A percentile compares a stretch with the other conserved stretches of the same genome.
Conservation (phyloP, 768 basidiomycete species). For the Termitomyces eurrhizus region DNA sequence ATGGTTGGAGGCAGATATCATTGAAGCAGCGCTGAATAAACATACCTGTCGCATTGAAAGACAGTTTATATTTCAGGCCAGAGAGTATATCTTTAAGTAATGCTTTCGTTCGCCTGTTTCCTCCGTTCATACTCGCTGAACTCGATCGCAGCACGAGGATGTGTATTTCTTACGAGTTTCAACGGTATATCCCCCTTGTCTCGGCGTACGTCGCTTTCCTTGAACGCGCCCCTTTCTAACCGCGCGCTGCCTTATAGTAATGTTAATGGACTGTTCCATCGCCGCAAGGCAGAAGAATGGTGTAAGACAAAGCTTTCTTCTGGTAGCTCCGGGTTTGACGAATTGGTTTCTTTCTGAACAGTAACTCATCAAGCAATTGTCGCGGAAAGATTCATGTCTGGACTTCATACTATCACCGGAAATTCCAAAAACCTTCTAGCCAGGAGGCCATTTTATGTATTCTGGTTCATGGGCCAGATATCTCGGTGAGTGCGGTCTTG, state of each 20-base stretch:
- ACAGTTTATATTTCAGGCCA: constrained; percentile 63
- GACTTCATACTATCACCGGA: constrained; percentile 59
- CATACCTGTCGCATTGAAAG: constrained; percentile 69
- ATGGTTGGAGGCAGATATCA: constrained; percentile 66
- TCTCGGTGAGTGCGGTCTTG: constrained; percentile 35
- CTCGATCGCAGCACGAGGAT: constrained; percentile 50
- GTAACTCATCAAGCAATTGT: constrained; percentile 60
- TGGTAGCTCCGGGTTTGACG: constrained; percentile 4
- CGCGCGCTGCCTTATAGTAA: constrained; percentile 25
- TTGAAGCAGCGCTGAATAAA: constrained; percentile 57
- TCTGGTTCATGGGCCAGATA: constrained; percentile 76
- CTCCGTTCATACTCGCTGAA: constrained; percentile 6
- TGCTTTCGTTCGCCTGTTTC: constrained; percentile 20
- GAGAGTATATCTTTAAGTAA: constrained; percentile 77
- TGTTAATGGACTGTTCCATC: constrained; percentile 43
- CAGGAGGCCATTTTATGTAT: constrained; percentile 61
- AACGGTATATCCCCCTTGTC: constrained; percentile 56
- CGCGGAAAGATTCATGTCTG: constrained; percentile 55
- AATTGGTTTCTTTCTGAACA: constrained; percentile 20
- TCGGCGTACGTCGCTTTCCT: constrained; percentile 38
- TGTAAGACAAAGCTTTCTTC: constrained; percentile 34
- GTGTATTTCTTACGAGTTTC: constrained; percentile 69
- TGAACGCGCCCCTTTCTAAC: background rate
- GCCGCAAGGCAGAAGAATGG: constrained; percentile 64
- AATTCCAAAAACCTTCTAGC: constrained; percentile 44